Conservation (phyloP, 192 early-diverging fungal species). For the Rhizophagus clarus region DNA sequence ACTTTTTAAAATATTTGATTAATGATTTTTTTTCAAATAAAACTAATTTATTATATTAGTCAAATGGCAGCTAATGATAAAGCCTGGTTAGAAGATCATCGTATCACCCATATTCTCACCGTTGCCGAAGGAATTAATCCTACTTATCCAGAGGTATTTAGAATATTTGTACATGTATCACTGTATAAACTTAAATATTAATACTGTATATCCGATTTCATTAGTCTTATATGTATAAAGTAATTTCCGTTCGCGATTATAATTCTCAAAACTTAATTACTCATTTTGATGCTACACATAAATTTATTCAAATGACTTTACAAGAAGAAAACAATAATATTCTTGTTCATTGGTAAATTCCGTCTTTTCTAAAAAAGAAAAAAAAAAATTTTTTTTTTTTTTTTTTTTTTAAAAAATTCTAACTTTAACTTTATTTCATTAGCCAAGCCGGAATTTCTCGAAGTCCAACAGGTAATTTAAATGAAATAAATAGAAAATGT, state of each 20-base stretch:
- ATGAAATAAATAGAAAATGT: no score
- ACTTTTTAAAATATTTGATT: no score
- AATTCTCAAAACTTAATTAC: neutral
- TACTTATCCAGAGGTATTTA: constrained; percentile 8
- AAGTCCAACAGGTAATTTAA: constrained; percentile 10
- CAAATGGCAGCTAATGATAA: constrained; percentile 17
- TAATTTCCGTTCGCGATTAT: neutral
- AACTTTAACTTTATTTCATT: neutral
- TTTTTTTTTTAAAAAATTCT: neutral
- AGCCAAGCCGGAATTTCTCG: constrained; percentile 23
- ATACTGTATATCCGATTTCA: no score
- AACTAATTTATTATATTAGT: neutral
- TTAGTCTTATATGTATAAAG: constrained; percentile 15
- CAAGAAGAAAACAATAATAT: neutral
- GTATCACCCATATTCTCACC: constrained; percentile 27
- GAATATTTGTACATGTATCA: no score
- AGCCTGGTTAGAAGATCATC: constrained; percentile 17
- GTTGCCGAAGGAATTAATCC: neutral
- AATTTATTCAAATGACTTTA: constrained; percentile 12
- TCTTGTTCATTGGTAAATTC: constrained; percentile 2
- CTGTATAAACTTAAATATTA: no score
- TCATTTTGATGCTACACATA: constrained; percentile 2
- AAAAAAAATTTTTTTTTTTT: neutral
- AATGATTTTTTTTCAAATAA: no score
- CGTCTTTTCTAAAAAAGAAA: no score